A percentile compares a stretch with the other conserved stretches of the same genome.
Conservation (phyloP, 2,329 filamentous ascomycete species). For the Sclerotinia trifoliorum region DNA sequence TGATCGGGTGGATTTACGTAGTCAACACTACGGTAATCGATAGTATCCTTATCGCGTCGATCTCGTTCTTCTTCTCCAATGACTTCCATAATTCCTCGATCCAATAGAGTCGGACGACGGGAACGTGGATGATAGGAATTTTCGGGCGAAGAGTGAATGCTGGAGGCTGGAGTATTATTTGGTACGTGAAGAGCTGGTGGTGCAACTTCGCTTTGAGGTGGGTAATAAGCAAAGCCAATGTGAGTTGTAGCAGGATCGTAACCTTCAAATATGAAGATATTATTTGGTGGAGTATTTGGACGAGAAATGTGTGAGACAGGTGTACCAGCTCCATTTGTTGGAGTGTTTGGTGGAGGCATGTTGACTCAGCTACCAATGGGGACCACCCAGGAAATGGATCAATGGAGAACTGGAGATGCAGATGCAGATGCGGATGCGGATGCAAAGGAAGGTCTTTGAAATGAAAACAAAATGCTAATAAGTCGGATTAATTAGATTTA, state of each 20-base stretch:
- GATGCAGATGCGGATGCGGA: no score
- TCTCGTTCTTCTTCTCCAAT: slow-evolving; percentile 18
- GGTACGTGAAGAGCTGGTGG: slow-evolving; percentile 5
- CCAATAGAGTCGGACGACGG: slow-evolving; percentile 12
- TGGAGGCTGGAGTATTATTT: slow-evolving; percentile 18
- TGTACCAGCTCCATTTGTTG: slow-evolving; percentile 17
- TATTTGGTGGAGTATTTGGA: slow-evolving; percentile 5
- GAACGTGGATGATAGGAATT: slow-evolving; percentile 3
- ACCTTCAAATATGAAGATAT: slow-evolving; percentile 16
- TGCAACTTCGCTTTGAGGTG: neutral
- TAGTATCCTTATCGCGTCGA: slow-evolving; percentile 8
- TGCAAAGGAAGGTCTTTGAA: neutral
- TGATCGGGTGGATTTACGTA: slow-evolving; percentile 42
- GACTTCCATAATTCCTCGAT: slow-evolving; percentile 16
- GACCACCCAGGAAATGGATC: neutral
- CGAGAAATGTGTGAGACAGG: slow-evolving; percentile 15
- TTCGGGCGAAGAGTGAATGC: slow-evolving; percentile 15
- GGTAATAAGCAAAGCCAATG: slow-evolving; percentile 17
- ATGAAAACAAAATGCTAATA: no score
- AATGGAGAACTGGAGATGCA: neutral
- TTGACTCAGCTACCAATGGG: slow-evolving; percentile 16
- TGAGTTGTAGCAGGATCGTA: slow-evolving; percentile 19
- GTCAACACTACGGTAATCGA: slow-evolving; percentile 41
- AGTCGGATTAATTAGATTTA: neutral
- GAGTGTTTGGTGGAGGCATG: slow-evolving; percentile 28